phyloP scores from a whole-genome alignment of 495 filamentous ascomycete species.

The Lichina pygmaea region DNA sequence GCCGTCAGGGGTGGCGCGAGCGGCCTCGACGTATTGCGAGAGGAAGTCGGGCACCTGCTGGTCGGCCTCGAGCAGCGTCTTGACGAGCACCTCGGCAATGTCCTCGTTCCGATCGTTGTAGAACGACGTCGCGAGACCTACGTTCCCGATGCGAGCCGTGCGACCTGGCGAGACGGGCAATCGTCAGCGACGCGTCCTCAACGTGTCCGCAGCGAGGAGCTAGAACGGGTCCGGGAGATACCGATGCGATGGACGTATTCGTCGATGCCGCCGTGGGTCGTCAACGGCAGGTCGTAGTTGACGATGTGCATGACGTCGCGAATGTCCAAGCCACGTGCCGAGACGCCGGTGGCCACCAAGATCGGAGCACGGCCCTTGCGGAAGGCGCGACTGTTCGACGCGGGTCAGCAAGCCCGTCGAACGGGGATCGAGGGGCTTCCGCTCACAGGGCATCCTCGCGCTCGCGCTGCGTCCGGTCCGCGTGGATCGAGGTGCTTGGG shows the following conservation, averaged over 20 bases:
- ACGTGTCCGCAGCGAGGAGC: background rate
- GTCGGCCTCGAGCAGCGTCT: conserved; percentile 50
- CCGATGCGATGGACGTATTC: conserved; percentile 91
- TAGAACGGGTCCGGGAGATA: conserved; percentile 9
- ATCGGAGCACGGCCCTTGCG: conserved; percentile 45
- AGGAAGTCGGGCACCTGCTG: conserved; percentile 70
- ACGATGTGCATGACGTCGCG: conserved; percentile 69
- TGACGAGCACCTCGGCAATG: conserved; percentile 41
- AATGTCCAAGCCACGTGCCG: conserved; percentile 78
- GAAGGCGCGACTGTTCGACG: conserved; percentile 37
- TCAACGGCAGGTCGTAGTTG: conserved; percentile 64
- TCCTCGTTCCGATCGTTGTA: conserved; percentile 45
- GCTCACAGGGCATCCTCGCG: conserved; percentile 74
- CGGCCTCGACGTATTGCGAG: conserved; percentile 16
- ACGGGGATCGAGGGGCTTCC: background rate
- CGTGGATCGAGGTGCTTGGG: conserved; percentile 66
- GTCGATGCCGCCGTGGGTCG: conserved; percentile 54
- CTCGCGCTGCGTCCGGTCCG: conserved; percentile 68
- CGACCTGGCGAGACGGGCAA: conserved; percentile 25
- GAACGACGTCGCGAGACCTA: conserved; percentile 69
- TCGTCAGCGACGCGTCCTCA: too few species aligned
- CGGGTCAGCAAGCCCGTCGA: too few species aligned
- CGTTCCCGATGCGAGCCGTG: conserved; percentile 79
- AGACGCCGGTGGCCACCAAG: conserved; percentile 59
- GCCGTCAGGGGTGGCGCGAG: conserved; percentile 17